These are phyloP conservation scores for Hygrophorus pudorinus DNA, from an alignment of 768 basidiomycete genomes.

Conservation along the genomic window DNA sequence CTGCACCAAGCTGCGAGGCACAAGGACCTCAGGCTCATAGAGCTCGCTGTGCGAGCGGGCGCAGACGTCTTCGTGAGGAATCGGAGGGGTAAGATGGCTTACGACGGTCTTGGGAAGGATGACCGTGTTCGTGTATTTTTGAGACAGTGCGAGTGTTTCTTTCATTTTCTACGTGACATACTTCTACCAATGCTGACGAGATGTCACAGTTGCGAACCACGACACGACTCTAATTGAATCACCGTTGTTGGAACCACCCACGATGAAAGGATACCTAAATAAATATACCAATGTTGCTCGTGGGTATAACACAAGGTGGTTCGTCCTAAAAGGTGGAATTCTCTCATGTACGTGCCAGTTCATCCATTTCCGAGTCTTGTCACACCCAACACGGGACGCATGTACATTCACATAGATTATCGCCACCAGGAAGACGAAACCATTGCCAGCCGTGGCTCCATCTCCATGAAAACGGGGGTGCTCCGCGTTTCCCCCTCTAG, in stretches of 20 bases:
- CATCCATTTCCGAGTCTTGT: not conserved
- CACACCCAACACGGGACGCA: not conserved
- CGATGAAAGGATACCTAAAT: constrained; percentile 70
- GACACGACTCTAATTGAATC: constrained; percentile 55
- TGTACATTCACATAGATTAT: constrained; percentile 46
- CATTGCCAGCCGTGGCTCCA: constrained; percentile 76
- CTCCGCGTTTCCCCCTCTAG: constrained; percentile 39
- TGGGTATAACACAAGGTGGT: constrained; percentile 87
- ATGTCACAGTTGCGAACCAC: constrained; percentile 58
- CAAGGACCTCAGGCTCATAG: constrained; percentile 71
- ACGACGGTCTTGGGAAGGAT: constrained; percentile 64
- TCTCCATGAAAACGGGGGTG: constrained; percentile 73
- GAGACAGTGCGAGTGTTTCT: constrained; percentile 56
- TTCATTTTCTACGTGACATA: no score
- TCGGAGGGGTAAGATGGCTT: constrained; percentile 56
- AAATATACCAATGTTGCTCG: constrained; percentile 91
- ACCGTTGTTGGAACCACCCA: constrained; percentile 41
- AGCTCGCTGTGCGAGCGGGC: constrained; percentile 76
- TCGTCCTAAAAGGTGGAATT: constrained; percentile 78
- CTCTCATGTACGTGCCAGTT: constrained; percentile 58
- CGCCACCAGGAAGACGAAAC: constrained; percentile 86
- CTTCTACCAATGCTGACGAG: not conserved
- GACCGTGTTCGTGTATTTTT: constrained; percentile 77
- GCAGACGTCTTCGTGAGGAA: constrained; percentile 87
- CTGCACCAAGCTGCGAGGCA: constrained; percentile 83